Percentiles rank a stretch among this genome's conserved stretches.
Evolutionary conservation across 108 stramenopile genomes (phyloP).

Genomic region (Chaetoceros tenuissimus): DNA sequence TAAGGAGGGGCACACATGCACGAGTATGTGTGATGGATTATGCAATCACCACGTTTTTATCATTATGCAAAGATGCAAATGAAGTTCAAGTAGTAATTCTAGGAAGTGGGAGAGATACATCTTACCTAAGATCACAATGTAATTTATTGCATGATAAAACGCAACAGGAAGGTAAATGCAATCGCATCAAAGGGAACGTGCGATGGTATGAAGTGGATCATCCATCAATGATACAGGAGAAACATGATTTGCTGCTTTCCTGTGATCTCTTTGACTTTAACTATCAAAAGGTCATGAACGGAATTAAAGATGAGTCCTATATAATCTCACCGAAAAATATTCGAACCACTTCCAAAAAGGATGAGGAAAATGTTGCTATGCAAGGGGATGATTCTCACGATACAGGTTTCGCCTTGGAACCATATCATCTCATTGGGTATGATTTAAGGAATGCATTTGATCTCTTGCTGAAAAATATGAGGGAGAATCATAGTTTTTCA

Average conservation of each 20-base stretch:
- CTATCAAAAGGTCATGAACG: not conserved
- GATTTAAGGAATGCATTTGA: slow-evolving; percentile 46
- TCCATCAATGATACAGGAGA: slow-evolving; percentile 52
- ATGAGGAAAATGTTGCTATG: slow-evolving; percentile 1
- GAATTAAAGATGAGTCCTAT: not conserved
- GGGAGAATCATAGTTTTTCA: slow-evolving; percentile 23
- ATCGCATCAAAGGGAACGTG: slow-evolving; percentile 4
- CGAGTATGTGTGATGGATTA: slow-evolving; percentile 74
- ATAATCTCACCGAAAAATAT: slow-evolving; percentile 3
- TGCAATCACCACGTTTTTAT: slow-evolving; percentile 53
- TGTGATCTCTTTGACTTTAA: not conserved
- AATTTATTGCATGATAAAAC: slow-evolving; percentile 3
- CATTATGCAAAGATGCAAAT: slow-evolving; percentile 5
- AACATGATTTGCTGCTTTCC: slow-evolving; percentile 7
- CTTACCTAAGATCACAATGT: slow-evolving; percentile 54
- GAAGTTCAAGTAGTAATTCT: slow-evolving; percentile 58
- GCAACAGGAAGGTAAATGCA: not conserved
- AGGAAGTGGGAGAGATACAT: slow-evolving; percentile 80
- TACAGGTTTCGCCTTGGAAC: not conserved
- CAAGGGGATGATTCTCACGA: not conserved
- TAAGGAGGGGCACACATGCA: slow-evolving; percentile 80
- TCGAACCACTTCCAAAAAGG: slow-evolving; percentile 2
- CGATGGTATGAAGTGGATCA: slow-evolving; percentile 87
- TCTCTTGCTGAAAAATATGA: slow-evolving; percentile 36
- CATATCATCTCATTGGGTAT: slow-evolving; percentile 40